Percentiles rank a stretch among this genome's conserved stretches.
These are phyloP conservation scores for Polygonum aviculare DNA, from an alignment of 148 eudicot species.

Conservation along the genomic window DNA sequence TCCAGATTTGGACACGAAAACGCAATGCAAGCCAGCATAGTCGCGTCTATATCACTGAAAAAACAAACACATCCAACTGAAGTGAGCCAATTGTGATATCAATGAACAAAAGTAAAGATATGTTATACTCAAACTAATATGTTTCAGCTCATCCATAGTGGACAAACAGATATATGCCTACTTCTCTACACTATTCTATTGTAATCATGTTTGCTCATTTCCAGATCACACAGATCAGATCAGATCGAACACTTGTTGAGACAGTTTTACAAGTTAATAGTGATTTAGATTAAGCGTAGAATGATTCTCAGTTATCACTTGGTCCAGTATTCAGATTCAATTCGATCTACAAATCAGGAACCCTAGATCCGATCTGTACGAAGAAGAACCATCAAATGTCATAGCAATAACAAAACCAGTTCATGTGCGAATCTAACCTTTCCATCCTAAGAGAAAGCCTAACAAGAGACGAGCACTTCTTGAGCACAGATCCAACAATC, in stretches of 20 bases:
- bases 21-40: slow-evolving; percentile 90
- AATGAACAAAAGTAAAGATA: neutral
- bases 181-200: neutral
- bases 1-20: slow-evolving; percentile 89
- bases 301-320: neutral
- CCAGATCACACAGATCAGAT: neutral
- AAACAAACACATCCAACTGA: slow-evolving; percentile 7
- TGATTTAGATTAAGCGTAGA: neutral
- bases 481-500: slow-evolving; percentile 57
- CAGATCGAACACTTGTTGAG: neutral
- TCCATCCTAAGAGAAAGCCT: slow-evolving; percentile 66
- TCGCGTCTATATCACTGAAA: slow-evolving; percentile 91
- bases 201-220: neutral
- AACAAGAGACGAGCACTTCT: slow-evolving; percentile 58
- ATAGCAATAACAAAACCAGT: neutral
- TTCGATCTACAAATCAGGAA: neutral
- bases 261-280: neutral
- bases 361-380: slow-evolving; percentile 26
- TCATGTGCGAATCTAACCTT: slow-evolving; percentile 39
- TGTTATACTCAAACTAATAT: neutral
- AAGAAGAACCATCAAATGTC: neutral
- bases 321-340: neutral
- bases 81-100: neutral
- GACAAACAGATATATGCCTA: neutral
- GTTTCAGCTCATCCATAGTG: neutral